Evolutionary conservation across 441 rosid species (phyloP), one percentile per base, ranked within the genome.

Genomic region (Croton setiger): DNA sequence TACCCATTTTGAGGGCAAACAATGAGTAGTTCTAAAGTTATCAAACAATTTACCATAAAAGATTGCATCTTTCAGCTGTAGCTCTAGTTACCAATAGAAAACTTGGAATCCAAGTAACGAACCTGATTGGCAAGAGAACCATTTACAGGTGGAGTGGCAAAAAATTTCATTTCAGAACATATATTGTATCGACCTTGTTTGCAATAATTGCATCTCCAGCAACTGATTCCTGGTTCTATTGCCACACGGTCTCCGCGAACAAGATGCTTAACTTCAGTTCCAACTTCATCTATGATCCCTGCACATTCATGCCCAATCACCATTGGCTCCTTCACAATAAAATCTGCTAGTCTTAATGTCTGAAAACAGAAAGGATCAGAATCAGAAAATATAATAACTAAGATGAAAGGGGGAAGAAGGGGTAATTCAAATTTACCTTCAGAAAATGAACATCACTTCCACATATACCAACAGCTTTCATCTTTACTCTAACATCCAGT

Each of bases 381-480:
- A 4, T 2, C 48, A 37, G 0, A 27, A 11, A 13, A 5, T 3
- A 15, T 0, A 20, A n/a, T 54, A 3, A 14, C 7, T 33, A 60
- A 1, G 45, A 49, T 33, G 39, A 14, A 64, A 18, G 20, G 13
- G 20, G 20, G 65, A 60, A 68, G 21, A 23, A 13, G 21, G 27
- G n/a, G n/a, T n/a, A n/a, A n/a, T n/a, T n/a, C n/a, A n/a, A n/a
- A 20, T 21, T 48, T 70, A 90, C 98, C 98, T 92, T 95, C 72
- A 92, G 91, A 70, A 74, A 87, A 67, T 90, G 98, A 82, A 95
- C 99, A 86, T 95, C 98, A 79, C 99, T 95, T 75, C 96, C 95
- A 67, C 97, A 89, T 18, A 92, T 87, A 35, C 97, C 98, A 75
- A 95, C 98, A 65, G 98, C 98, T 71, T 95, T 95, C 90, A 95